Conservation (phyloP, 805 yeast genomes). For the Wickerhamiella domercqiae region DNA sequence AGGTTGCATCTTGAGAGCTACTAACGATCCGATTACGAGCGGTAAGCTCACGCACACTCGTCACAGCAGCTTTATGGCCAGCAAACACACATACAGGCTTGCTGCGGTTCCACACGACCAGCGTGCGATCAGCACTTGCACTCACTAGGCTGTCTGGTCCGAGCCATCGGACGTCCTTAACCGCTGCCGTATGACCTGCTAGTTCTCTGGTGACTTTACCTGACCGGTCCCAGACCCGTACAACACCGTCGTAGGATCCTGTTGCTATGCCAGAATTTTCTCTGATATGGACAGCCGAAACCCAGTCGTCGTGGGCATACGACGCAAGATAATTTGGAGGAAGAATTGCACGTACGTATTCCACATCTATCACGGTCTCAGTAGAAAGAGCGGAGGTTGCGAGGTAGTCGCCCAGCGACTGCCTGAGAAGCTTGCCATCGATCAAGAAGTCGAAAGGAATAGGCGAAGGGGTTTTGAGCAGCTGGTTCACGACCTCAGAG, state of each 20-base stretch:
- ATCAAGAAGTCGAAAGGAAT: conserved; percentile 88
- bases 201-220: conserved; percentile 71
- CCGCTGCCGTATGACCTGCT: conserved; percentile 78
- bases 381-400: conserved; percentile 60
- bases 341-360: conserved; percentile 79
- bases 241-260: conserved; percentile 91
- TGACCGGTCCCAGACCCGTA: conserved; percentile 69
- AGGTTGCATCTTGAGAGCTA: conserved; percentile 63
- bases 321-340: conserved; percentile 91
- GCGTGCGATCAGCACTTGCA: conserved; percentile 77
- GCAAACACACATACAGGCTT: conserved; percentile 71
- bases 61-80: conserved; percentile 85
- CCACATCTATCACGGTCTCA: conserved; percentile 66
- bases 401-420: conserved; percentile 67
- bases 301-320: conserved; percentile 90
- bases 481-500: conserved; percentile 88
- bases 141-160: conserved; percentile 61
- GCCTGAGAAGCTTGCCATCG: conserved; percentile 66
- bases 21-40: conserved; percentile 44
- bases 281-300: conserved; percentile 52
- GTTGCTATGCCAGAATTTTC: conserved; percentile 43
- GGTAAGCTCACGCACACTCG: conserved; percentile 35
- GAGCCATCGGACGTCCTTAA: conserved; percentile 69
- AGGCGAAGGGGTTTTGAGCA: conserved; percentile 43
- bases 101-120: conserved; percentile 57